A percentile compares a stretch with the other conserved stretches of the same genome.
Evolutionary conservation across 192 early-diverging fungal genomes (phyloP).

Genomic region (Lobosporangium transversale): DNA sequence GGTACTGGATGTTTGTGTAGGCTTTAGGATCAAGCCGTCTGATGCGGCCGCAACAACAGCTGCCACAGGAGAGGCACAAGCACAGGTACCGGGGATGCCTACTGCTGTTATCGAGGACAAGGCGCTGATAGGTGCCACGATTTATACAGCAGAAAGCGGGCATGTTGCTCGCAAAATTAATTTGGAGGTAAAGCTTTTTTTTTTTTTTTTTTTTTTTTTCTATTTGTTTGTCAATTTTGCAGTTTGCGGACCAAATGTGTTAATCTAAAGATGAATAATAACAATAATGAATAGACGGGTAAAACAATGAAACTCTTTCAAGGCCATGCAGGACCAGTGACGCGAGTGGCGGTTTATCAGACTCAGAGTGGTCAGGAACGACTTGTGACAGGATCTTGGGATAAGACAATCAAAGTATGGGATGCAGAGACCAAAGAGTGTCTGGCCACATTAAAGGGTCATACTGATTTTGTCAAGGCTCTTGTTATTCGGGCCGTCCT

Average conservation of each 20-base stretch:
- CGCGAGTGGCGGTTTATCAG: slow-evolving; percentile 65
- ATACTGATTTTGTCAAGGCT: slow-evolving; percentile 93
- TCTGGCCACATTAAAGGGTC: slow-evolving; percentile 74
- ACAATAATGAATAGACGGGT: slow-evolving; percentile 55
- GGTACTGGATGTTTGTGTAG: slow-evolving; percentile 61
- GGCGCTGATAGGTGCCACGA: slow-evolving; percentile 23
- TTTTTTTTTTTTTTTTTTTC: too few species aligned
- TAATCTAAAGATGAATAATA: too few species aligned
- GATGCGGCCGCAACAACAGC: background rate
- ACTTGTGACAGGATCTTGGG: slow-evolving; percentile 94
- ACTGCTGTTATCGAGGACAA: slow-evolving; percentile 51
- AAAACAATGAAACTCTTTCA: slow-evolving; percentile 64
- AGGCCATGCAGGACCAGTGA: slow-evolving; percentile 79
- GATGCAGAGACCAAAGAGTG: slow-evolving; percentile 74
- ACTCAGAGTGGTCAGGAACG: slow-evolving; percentile 61
- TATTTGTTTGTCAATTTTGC: too few species aligned
- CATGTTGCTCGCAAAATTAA: slow-evolving; percentile 74
- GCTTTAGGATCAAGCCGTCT: background rate
- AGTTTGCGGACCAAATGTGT: too few species aligned
- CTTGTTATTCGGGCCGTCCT: slow-evolving; percentile 57
- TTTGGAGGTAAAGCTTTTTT: slow-evolving; percentile 71
- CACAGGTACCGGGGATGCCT: background rate
- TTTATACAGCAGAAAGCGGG: slow-evolving; percentile 78
- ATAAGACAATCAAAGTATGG: slow-evolving; percentile 90
- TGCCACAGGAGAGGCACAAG: background rate